Evolutionary conservation across 495 filamentous ascomycete genomes (phyloP).

Genomic region (Talaromyces liani): DNA sequence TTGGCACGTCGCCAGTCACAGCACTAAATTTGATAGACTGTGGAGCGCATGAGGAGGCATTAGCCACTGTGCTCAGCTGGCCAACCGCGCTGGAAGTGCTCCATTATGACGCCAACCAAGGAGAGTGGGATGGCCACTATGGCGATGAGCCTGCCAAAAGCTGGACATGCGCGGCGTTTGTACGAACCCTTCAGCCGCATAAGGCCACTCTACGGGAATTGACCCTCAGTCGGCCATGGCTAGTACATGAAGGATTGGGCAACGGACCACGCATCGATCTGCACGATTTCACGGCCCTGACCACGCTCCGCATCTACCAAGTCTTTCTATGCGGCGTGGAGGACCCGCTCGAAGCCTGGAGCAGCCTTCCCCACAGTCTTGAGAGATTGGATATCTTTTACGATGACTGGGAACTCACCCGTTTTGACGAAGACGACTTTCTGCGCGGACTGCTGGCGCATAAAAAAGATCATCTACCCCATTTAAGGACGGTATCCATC

Average conservation of each 20-base stretch:
- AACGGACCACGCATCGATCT: constrained; percentile 14
- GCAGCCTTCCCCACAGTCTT: constrained; percentile 11
- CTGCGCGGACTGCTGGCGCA: neutral
- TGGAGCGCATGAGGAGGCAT: constrained; percentile 14
- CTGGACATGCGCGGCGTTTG: constrained; percentile 18
- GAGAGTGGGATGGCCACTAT: constrained; percentile 12
- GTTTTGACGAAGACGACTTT: constrained; percentile 3
- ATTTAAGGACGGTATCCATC: neutral
- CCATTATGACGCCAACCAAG: constrained; percentile 15
- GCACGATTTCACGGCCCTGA: constrained; percentile 12
- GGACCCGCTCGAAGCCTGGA: constrained; percentile 8
- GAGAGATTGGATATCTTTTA: constrained; percentile 15
- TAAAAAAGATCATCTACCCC: neutral
- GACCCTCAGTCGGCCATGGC: constrained; percentile 10
- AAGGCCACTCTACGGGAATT: constrained; percentile 12
- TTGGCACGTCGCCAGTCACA: constrained; percentile 15
- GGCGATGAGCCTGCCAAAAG: neutral
- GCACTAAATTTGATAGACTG: constrained; percentile 12
- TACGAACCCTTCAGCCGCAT: constrained; percentile 13
- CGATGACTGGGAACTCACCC: constrained; percentile 10
- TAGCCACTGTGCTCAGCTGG: constrained; percentile 14
- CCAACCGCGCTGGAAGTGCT: constrained; percentile 13
- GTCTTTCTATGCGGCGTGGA: constrained; percentile 13
- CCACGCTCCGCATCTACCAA: constrained; percentile 12
- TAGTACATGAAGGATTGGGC: constrained; percentile 14